Evolutionary conservation across 176 grass and related monocot species (phyloP), one percentile per base, ranked within the genome.

Genomic region (Zoysia pacifica): DNA sequence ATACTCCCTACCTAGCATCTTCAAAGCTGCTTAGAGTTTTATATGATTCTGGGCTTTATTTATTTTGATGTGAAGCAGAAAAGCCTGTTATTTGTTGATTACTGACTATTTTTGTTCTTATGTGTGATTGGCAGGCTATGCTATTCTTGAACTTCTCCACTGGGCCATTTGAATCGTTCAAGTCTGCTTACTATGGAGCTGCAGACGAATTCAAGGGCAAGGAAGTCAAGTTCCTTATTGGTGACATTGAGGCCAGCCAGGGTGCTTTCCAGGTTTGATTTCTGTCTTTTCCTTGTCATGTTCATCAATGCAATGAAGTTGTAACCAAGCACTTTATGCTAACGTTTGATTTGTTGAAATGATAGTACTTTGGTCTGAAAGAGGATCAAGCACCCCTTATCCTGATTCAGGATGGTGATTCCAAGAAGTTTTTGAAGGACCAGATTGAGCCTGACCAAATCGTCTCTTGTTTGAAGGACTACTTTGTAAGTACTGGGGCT

Each of bases 171-270:
- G 86, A 93, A 36, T 87, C 90, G 14, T 95, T 93, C 84, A 93
- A 95, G 73, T 80, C 82, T 49, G 88, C 67, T 58, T 87, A 95
- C 55, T 67, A 79, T 79, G 86, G 76, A 2, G 83, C 76, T 74
- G 90, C 86, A 18, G 89, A 95, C 4, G 80, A 85, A 13, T 99
- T 93, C 71, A 91, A 91, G 49, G 82, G 45, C 75, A 91, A 99
- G 78, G 90, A 87, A 44, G 72, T 99, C 40, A 91, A 78, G 72
- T 99, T 99, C 88, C 89, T 99, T 58, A 93, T 99, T 56, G 96
- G 92, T 76, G 90, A 95, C 84, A 19, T 93, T 82, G 92, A 99
- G 55, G 79, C 88, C 8, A 91, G 92, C 86, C 81, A 93, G 72
- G 86, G 83, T 47, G 96, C 92, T 48, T 95, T 99, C 50, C 86